A percentile compares a stretch with the other conserved stretches of the same genome.
These are phyloP conservation scores for Thalassiosira mediterranea DNA, from an alignment of 352 stramenopile species.

Conservation along the genomic window DNA sequence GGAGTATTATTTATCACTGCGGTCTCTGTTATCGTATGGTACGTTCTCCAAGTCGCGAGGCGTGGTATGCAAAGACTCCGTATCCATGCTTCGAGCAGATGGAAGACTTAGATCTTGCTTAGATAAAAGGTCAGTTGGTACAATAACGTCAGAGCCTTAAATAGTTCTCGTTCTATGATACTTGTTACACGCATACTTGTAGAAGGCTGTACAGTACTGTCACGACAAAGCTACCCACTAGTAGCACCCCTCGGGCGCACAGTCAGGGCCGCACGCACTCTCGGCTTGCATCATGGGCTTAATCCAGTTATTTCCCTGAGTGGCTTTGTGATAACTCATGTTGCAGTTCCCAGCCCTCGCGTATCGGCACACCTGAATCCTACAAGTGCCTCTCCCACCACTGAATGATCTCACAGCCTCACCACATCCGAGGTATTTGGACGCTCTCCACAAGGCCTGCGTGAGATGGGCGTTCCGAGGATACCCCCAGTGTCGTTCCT, in stretches of 20 bases:
- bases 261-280: constrained; percentile 22
- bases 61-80: no score
- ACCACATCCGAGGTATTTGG: constrained; percentile 39
- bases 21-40: no score
- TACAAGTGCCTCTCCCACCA: constrained; percentile 20
- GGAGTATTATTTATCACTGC: no score
- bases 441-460: constrained; percentile 41
- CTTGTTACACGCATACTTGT: no score
- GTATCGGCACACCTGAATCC: constrained; percentile 48
- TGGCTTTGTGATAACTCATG: constrained; percentile 21
- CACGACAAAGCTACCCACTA: no score
- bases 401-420: constrained; percentile 27
- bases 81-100: no score
- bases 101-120: no score
- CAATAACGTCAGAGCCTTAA: no score
- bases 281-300: constrained; percentile 30
- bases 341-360: constrained; percentile 34
- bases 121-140: no score
- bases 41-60: no score
- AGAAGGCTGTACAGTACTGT: no score
- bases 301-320: constrained; percentile 35
- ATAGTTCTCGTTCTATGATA: no score
- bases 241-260: constrained; percentile 30
- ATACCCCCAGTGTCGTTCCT: constrained; percentile 31
- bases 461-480: constrained; percentile 47